phyloP scores from a whole-genome alignment of 2,329 filamentous ascomycete genomes.

The Tolypocladium album region DNA sequence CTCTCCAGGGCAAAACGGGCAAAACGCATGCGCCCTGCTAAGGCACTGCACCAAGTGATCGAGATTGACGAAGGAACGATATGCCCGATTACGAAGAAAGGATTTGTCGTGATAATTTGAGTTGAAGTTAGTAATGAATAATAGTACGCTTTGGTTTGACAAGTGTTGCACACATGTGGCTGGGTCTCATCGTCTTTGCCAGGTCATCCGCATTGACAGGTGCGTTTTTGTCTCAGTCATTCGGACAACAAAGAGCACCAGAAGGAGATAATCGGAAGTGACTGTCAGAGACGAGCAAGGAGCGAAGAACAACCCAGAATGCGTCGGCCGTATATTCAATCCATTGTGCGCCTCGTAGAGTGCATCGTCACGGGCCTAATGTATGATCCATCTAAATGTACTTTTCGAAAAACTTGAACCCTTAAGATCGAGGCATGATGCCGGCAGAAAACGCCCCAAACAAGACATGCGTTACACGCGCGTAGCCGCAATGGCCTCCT shows the following conservation, averaged over 20 bases:
- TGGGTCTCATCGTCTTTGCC: no score
- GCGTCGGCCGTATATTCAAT: neutral
- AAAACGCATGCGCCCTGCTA: conserved; percentile 87
- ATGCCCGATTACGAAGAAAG: neutral
- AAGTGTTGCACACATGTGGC: neutral
- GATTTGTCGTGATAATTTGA: no score
- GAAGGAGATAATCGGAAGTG: no score
- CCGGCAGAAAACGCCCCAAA: neutral
- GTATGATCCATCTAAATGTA: neutral
- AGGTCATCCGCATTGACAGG: no score
- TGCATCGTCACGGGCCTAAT: neutral
- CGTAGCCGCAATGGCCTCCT: conserved; percentile 47
- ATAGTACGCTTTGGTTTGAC: neutral
- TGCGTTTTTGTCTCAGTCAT: no score
- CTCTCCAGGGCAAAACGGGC: conserved; percentile 76
- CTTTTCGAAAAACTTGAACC: neutral
- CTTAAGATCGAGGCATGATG: neutral
- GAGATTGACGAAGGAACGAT: neutral
- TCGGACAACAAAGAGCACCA: no score
- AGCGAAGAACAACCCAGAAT: neutral
- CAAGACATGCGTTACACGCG: conserved; percentile 9
- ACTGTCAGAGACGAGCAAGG: neutral
- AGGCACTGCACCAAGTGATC: no score
- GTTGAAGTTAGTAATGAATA: neutral
- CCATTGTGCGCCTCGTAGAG: neutral